Base-by-base conservation (phyloP, 129 eudicot genomes). In the Chrysanthemum seticuspe region DNA sequence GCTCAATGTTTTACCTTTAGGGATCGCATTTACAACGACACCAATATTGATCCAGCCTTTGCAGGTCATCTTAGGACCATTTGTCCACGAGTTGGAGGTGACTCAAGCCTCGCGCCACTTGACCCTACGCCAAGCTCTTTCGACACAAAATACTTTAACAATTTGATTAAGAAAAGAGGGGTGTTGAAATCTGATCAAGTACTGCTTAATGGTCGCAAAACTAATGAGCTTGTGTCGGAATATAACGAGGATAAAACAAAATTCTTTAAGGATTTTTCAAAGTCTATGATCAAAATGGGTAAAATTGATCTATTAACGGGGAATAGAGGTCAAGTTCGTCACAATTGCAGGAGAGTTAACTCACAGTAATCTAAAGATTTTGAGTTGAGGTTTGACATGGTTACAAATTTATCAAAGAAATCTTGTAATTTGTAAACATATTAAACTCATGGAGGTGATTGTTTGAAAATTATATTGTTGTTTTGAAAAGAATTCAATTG, bases 251-350 rank as follows among this genome's bases (percentile, higher is more conserved):
- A 59, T 21, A 10, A 40, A 3, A 15, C 57, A 6, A 59, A 48
- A 9, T 83, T 79, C 36, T 71, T 9, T 0, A 5, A 53, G 31
- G 84, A 75, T 60, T 83, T 83, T 67, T 67, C 84, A 3, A 44
- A 44, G 31, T 76, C 87, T 18, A 83, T 83, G 84, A 51, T 75
- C 15, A 83, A 83, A 61, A 74, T 83, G 87, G 75, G 81, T 25
- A 49, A 74, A 11, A 54, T 83, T 9, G 59, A 53, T 11, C 80
- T 73, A 48, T 62, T 83, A 31, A 79, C 78, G 1, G 83, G 83
- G 18, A 21, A 44, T 0, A 70, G 58, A 18, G 83, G 87, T 11
- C 68, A 72, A 72, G 11, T 72, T 72, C 76, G 76, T 5, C 3
- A 13, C 49, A 48, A 45, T 2, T 72, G 68, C 6, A 72, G 16